Percentiles rank a stretch among this genome's conserved stretches.
These are phyloP conservation scores for Lentinus tigrinus DNA, from an alignment of 768 basidiomycete genomes.

Conservation along the genomic window DNA sequence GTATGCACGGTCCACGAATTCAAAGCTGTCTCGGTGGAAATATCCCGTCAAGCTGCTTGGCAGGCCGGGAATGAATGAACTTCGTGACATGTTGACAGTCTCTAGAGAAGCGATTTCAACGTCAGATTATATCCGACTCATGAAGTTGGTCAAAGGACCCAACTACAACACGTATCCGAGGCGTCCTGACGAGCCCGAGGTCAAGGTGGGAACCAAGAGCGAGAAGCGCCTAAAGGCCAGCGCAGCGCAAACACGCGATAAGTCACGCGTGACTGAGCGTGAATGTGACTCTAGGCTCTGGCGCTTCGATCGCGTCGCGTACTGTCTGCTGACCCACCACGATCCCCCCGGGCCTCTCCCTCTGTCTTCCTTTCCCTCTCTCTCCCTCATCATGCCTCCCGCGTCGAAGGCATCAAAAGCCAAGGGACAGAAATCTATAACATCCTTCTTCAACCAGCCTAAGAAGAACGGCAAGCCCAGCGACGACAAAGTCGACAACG, in stretches of 20 bases:
- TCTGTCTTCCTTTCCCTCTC: not conserved
- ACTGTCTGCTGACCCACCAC: constrained; percentile 1
- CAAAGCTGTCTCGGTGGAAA: constrained; percentile 24
- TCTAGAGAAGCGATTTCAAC: not conserved
- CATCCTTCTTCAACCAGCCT: constrained; percentile 49
- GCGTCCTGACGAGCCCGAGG: not conserved
- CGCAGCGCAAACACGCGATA: not conserved
- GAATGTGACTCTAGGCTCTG: constrained; percentile 17
- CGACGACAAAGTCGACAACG: not conserved
- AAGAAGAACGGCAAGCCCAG: constrained; percentile 15
- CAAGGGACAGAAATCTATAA: constrained; percentile 53
- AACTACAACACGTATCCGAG: not conserved
- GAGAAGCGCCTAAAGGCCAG: not conserved
- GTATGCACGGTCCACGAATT: constrained; percentile 42
- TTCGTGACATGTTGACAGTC: not conserved
- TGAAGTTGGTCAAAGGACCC: no score
- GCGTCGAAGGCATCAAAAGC: constrained; percentile 25
- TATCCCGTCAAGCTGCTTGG: not conserved
- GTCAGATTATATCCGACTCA: not conserved
- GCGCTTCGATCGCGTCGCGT: constrained; percentile 11
- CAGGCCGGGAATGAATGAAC: not conserved
- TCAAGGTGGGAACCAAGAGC: not conserved
- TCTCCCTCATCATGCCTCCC: constrained; percentile 11
- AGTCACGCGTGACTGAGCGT: constrained; percentile 23
- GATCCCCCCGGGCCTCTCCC: constrained; percentile 2